Evolutionary conservation across 441 rosid species (phyloP).

Genomic region (Raphanus hybrid): DNA sequence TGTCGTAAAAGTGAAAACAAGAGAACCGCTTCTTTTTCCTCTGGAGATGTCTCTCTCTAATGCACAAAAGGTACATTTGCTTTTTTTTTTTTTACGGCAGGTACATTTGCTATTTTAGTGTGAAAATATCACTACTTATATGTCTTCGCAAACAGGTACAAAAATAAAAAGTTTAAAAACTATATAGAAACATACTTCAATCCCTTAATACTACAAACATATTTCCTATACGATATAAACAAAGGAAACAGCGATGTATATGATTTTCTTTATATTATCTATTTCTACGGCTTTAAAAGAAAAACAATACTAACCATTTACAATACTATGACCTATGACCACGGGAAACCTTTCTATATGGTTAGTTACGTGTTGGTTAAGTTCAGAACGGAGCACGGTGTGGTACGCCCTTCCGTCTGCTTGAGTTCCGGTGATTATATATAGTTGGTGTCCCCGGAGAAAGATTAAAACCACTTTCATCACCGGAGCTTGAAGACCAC

Average conservation of each 20-base stretch:
- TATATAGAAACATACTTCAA: too few species aligned
- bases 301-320: background rate
- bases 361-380: conserved; percentile 25
- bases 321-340: background rate
- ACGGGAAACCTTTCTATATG: background rate
- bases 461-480: conserved; percentile 54
- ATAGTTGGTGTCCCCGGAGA: conserved; percentile 77
- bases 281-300: conserved; percentile 8
- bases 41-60: too few species aligned
- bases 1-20: too few species aligned
- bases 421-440: conserved; percentile 67
- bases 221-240: background rate
- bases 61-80: too few species aligned
- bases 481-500: conserved; percentile 57
- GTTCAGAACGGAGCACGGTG: conserved; percentile 76
- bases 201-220: background rate
- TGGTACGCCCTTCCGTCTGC: conserved; percentile 80
- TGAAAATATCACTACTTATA: too few species aligned
- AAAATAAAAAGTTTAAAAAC: too few species aligned
- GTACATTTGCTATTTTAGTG: too few species aligned
- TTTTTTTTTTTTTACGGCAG: too few species aligned
- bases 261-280: background rate
- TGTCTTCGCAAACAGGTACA: too few species aligned
- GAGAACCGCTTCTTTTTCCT: too few species aligned
- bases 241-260: background rate